Conservation (phyloP, 345 rosid genomes). For the Arabidopsis arenosa region DNA sequence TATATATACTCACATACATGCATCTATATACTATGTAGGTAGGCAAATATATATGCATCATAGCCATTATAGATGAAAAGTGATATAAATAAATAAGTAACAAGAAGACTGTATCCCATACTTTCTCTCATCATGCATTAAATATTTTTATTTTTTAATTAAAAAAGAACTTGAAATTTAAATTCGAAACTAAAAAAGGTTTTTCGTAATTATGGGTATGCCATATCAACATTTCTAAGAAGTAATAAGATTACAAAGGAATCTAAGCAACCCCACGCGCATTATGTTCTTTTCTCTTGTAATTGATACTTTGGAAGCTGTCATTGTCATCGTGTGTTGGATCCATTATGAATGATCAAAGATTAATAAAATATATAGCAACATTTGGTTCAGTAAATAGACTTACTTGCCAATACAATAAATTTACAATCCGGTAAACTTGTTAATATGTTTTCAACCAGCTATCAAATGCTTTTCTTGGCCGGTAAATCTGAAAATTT, state of each 20-base stretch:
- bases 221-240: slow-evolving; percentile 38
- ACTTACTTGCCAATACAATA: background rate
- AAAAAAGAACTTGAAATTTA: slow-evolving; percentile 12
- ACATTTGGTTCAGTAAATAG: background rate
- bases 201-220: slow-evolving; percentile 17
- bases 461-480: background rate
- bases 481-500: background rate
- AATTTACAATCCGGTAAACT: background rate
- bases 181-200: slow-evolving; percentile 2
- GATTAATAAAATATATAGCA: slow-evolving; percentile 2
- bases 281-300: slow-evolving; percentile 32
- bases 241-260: slow-evolving; percentile 44
- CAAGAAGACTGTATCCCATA: slow-evolving; percentile 44
- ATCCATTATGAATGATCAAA: slow-evolving; percentile 14
- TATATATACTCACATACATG: slow-evolving; percentile 39
- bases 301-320: slow-evolving; percentile 38
- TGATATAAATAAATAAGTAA: slow-evolving; percentile 11
- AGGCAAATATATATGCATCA: slow-evolving; percentile 15
- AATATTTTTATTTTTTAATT: slow-evolving; percentile 16
- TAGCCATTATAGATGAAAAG: slow-evolving; percentile 27
- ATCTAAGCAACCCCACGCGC: slow-evolving; percentile 47
- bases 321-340: slow-evolving; percentile 42
- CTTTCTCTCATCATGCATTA: slow-evolving; percentile 34
- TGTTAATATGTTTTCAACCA: background rate
- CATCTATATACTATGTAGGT: slow-evolving; percentile 26